Conservation (phyloP, 2,329 filamentous ascomycete genomes). For the Neopestalotiopsis rosae region DNA sequence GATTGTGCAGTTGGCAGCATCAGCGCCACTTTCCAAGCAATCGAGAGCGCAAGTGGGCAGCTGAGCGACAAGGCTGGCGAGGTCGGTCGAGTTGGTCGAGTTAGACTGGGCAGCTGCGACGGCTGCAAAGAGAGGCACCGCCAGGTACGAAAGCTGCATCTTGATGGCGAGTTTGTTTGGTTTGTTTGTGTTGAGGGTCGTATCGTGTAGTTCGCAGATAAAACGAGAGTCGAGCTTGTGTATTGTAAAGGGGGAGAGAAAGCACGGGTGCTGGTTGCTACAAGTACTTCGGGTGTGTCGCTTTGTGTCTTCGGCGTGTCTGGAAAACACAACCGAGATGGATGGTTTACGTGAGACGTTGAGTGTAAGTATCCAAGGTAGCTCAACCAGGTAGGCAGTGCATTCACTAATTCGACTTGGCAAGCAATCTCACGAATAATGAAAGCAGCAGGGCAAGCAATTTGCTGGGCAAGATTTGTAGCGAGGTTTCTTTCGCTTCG, state of each 20-base stretch:
- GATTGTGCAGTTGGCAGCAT: conserved; percentile 28
- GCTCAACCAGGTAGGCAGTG: conserved; percentile 7
- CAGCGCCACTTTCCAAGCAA: conserved; percentile 30
- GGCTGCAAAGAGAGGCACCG: conserved; percentile 31
- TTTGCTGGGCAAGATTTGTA: neutral
- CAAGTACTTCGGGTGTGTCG: neutral
- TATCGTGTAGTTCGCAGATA: neutral
- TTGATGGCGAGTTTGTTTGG: neutral
- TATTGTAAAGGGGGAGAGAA: neutral
- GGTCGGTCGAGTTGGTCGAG: conserved; percentile 24
- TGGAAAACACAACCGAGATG: neutral
- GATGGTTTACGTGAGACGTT: neutral
- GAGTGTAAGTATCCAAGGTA: neutral
- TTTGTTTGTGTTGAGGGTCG: neutral
- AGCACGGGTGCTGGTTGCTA: neutral
- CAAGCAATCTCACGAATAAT: neutral
- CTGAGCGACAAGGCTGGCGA: conserved; percentile 34
- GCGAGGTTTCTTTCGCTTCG: conserved; percentile 5
- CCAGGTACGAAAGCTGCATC: conserved; percentile 28
- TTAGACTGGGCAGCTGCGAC: conserved; percentile 23
- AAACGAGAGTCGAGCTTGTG: neutral
- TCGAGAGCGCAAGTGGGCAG: conserved; percentile 34
- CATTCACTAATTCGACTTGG: neutral
- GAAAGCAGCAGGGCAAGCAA: neutral
- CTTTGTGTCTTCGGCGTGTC: neutral